Base-by-base conservation (phyloP, 23 red algal species). In the Chondrus crispus region DNA sequence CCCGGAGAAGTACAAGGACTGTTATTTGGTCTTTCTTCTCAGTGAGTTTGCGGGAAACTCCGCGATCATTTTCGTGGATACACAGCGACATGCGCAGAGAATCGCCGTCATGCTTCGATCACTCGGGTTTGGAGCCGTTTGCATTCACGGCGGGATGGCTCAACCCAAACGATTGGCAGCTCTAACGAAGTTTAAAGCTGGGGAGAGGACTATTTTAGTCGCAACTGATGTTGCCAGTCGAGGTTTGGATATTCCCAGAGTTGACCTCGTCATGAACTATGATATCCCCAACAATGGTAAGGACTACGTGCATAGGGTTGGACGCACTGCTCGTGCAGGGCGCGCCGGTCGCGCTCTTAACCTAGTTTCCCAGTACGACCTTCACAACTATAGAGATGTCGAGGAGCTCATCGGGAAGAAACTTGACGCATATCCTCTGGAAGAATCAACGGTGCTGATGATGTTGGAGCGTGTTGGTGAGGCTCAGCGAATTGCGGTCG, bases 221-320 rank as follows among this genome's bases (percentile, higher is more conserved):
- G 97, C 97, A 9, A 99, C 97, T 0, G 97, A 99, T 86, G 94
- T 99, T 60, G 97, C 97, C 36, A 93, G 94, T 71, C 84, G 97
- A 13, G 97, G 97, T 3, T 87, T 99, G 57, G 97, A 99, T 64
- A 99, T 99, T 57, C 97, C 97, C 4, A 86, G 90, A 6, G 97
- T 99, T 12, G 97, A 99, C 82, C 60, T 95, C 20, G 93, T 99
- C 63, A 81, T 99, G 40, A 99, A 99, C 64, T 99, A 92, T 88
- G 97, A 99, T 74, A 96, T 99, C 57, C 97, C 97, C 50, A 75
- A 72, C 49, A 81, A 95, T 53, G 97, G 92, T 37, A 99, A 99
- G 82, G 93, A 95, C 62, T 99, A 99, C 84, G 94, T 99, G 36
- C 97, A 99, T 82, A 88, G 97, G 13, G 97, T 99, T 3, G 97